phyloP scores from a whole-genome alignment of 768 basidiomycete genomes.

The Xerocomellus intermedius region DNA sequence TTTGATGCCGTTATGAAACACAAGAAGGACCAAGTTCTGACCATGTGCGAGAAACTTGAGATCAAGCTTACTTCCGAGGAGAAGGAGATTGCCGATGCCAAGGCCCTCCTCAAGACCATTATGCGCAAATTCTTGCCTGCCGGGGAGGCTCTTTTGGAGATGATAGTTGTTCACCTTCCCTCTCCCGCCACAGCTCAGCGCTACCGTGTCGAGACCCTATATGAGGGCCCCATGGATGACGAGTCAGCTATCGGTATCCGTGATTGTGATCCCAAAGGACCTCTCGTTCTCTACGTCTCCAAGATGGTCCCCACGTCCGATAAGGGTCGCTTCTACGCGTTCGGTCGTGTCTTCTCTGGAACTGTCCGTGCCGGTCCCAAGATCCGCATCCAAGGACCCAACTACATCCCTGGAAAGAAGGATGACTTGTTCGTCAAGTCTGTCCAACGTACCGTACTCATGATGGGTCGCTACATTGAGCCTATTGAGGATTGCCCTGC shows the following conservation, averaged over 20 bases:
- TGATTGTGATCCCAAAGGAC: slow-evolving; percentile 95
- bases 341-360: slow-evolving; percentile 99
- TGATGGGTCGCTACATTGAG: slow-evolving; percentile 99
- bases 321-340: slow-evolving; percentile 99
- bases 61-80: slow-evolving; percentile 85
- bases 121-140: slow-evolving; percentile 99
- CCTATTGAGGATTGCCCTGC: slow-evolving; percentile 99
- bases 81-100: slow-evolving; percentile 85
- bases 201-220: slow-evolving; percentile 99
- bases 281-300: slow-evolving; percentile 96
- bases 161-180: slow-evolving; percentile 99
- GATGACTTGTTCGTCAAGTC: slow-evolving; percentile 97
- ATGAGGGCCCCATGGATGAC: slow-evolving; percentile 99
- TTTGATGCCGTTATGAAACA: slow-evolving; percentile 99
- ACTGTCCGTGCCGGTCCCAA: slow-evolving; percentile 97
- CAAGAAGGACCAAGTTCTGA: slow-evolving; percentile 84
- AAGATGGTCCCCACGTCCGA: slow-evolving; percentile 99
- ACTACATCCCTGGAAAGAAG: slow-evolving; percentile 98
- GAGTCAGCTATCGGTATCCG: slow-evolving; percentile 98
- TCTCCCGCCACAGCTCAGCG: slow-evolving; percentile 96
- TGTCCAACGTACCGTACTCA: slow-evolving; percentile 97
- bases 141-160: slow-evolving; percentile 97
- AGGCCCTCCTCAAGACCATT: slow-evolving; percentile 92
- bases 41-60: slow-evolving; percentile 96
- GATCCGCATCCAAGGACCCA: slow-evolving; percentile 98